Evolutionary conservation across 2,329 filamentous ascomycete species (phyloP).

Genomic region (Diaporthe sp.): DNA sequence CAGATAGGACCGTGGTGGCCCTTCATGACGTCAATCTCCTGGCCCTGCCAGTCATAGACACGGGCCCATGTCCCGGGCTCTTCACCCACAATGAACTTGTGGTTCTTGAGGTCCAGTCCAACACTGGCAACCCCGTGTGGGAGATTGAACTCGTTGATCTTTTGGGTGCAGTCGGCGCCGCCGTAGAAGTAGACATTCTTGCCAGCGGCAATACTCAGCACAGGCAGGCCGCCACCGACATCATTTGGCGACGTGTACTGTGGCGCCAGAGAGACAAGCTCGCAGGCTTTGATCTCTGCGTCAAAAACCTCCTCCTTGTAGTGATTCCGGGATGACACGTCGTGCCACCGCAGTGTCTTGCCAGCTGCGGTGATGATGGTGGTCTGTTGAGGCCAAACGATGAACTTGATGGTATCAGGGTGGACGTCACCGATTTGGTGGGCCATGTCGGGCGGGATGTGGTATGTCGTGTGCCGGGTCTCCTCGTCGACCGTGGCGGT

Average conservation of each 20-base stretch:
- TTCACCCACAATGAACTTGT: slow-evolving; percentile 90
- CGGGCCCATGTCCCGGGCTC: slow-evolving; percentile 97
- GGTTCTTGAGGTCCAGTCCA: slow-evolving; percentile 83
- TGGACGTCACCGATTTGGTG: slow-evolving; percentile 94
- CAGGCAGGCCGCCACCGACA: slow-evolving; percentile 76
- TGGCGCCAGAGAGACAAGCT: slow-evolving; percentile 80
- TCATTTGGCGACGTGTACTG: slow-evolving; percentile 71
- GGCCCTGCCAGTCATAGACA: slow-evolving; percentile 91
- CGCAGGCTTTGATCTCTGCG: slow-evolving; percentile 90
- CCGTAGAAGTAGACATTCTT: slow-evolving; percentile 96
- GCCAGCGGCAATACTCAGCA: slow-evolving; percentile 92
- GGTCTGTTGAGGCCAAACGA: slow-evolving; percentile 92
- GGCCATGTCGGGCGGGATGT: slow-evolving; percentile 72
- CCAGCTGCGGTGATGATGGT: slow-evolving; percentile 92
- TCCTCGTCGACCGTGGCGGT: slow-evolving; percentile 51
- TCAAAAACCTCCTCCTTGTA: slow-evolving; percentile 85
- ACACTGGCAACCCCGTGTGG: slow-evolving; percentile 92
- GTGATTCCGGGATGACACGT: slow-evolving; percentile 81
- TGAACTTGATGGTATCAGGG: slow-evolving; percentile 91
- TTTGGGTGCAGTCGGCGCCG: slow-evolving; percentile 76
- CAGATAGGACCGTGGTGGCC: slow-evolving; percentile 98
- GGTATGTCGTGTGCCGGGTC: slow-evolving; percentile 54
- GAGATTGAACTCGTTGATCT: slow-evolving; percentile 84
- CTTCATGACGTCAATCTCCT: slow-evolving; percentile 91
- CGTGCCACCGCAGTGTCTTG: slow-evolving; percentile 95